Base-by-base conservation (phyloP, 306 rosid species). In the Cucurbita argyrosperma region DNA sequence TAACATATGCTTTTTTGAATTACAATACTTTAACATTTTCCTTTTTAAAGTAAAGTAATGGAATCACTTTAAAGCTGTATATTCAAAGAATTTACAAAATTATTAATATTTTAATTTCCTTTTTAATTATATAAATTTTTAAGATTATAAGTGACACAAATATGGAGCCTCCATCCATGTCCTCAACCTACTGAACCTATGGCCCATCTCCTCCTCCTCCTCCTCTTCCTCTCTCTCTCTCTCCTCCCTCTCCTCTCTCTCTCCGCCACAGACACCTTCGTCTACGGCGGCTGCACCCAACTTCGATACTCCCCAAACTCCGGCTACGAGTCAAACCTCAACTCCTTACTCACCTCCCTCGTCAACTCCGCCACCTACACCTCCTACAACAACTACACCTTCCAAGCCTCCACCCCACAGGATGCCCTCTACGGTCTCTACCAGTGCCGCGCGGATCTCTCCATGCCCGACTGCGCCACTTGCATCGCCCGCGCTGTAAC, bases 371-470 rank as follows among this genome's bases (percentile, higher is more conserved):
- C 98, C 79, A 94, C 98, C 3, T 94, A 83, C 87, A 73, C 92
- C 10, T 45, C 96, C 84, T 89, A 89, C 90, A 88, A 84, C 91
- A 91, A 94, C 83, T 83, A 76, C 88, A 86, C 97, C 75, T 76
- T 94, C 80, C 42, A 81, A 10, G 90, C 86, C 8, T 76, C 95
- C 9, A 72, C 51, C 77, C 68, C 76, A 0, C 81, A 57, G 37
- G 98, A 89, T 83, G 72, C 80, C 23, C 78, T 80, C 10, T 78
- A 85, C 78, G 97, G 97, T 11, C 90, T 94, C 78, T 89, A 83
- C 90, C 98, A 94, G 72, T 94, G 98, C 82, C 97, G 97, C 0
- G 98, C 87, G 4, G 98, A 94, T 82, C 92, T 94, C 51, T 73
- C 92, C 58, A 89, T 89, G 98, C 92, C 89, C 0, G 97, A 87